phyloP scores from a whole-genome alignment of 164 flowering plant genomes.

The Nymphaea thermarum region DNA sequence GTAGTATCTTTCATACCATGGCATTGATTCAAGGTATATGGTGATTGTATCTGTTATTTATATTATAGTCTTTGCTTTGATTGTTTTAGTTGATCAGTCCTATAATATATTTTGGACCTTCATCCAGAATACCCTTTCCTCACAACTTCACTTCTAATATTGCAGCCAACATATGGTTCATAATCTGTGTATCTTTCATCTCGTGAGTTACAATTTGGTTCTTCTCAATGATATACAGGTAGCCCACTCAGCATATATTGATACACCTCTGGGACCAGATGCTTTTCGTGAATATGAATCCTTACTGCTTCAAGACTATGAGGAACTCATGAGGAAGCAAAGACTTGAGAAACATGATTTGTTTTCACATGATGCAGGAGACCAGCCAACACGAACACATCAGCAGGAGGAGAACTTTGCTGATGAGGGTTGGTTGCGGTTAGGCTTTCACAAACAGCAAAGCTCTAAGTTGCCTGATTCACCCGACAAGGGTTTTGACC shows the following conservation, averaged over 20 bases:
- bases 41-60: too few species aligned
- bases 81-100: too few species aligned
- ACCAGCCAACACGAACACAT: background rate
- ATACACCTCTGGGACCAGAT: slow-evolving; percentile 96
- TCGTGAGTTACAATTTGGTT: background rate
- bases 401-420: slow-evolving; percentile 16
- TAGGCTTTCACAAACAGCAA: slow-evolving; percentile 6
- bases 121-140: too few species aligned
- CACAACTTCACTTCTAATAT: too few species aligned
- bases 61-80: too few species aligned
- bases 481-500: slow-evolving; percentile 15
- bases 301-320: slow-evolving; percentile 86
- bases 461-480: slow-evolving; percentile 10
- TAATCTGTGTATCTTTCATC: background rate
- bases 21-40: too few species aligned
- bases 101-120: too few species aligned
- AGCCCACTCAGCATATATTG: slow-evolving; percentile 79
- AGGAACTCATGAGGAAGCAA: slow-evolving; percentile 54
- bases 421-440: slow-evolving; percentile 55
- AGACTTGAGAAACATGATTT: slow-evolving; percentile 14
- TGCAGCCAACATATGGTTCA: background rate
- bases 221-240: slow-evolving; percentile 24
- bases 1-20: too few species aligned
- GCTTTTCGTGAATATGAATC: slow-evolving; percentile 88
- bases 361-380: background rate